These are phyloP conservation scores for Imleria badia DNA, from an alignment of 768 basidiomycete species.

Conservation along the genomic window DNA sequence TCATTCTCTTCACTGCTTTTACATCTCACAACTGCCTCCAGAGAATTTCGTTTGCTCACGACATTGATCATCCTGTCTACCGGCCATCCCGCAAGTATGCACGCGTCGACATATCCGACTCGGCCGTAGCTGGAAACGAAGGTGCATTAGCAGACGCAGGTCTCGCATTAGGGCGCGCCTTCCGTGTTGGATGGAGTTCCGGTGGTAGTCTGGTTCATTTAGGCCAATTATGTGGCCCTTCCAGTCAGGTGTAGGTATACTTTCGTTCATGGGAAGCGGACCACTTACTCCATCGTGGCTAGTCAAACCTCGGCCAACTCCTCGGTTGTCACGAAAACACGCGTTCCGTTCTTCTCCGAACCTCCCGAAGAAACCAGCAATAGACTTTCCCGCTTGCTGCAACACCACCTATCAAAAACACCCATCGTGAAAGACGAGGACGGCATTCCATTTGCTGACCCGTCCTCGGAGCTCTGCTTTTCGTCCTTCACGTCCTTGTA, in stretches of 20 bases:
- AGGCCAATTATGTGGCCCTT: slow-evolving; percentile 69
- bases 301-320: slow-evolving; percentile 62
- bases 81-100: slow-evolving; percentile 81
- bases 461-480: slow-evolving; percentile 67
- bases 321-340: slow-evolving; percentile 54
- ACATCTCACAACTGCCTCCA: slow-evolving; percentile 28
- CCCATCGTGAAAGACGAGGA: slow-evolving; percentile 69
- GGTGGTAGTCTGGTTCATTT: slow-evolving; percentile 72
- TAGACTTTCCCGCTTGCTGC: slow-evolving; percentile 62
- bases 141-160: slow-evolving; percentile 76
- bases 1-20: not conserved
- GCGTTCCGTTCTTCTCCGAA: slow-evolving; percentile 41
- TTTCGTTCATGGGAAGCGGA: slow-evolving; percentile 1
- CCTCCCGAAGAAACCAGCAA: slow-evolving; percentile 34
- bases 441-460: slow-evolving; percentile 67
- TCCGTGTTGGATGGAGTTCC: slow-evolving; percentile 89
- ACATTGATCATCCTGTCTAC: slow-evolving; percentile 63
- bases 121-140: slow-evolving; percentile 64
- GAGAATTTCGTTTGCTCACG: slow-evolving; percentile 79
- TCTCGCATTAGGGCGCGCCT: slow-evolving; percentile 80
- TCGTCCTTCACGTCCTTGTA: slow-evolving; percentile 74
- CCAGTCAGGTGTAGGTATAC: slow-evolving; percentile 48
- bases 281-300: slow-evolving; percentile 8
- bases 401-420: slow-evolving; percentile 75
- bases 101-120: slow-evolving; percentile 66